These are phyloP conservation scores for Brassica carinata DNA, from an alignment of 345 rosid species.

Conservation along the genomic window DNA sequence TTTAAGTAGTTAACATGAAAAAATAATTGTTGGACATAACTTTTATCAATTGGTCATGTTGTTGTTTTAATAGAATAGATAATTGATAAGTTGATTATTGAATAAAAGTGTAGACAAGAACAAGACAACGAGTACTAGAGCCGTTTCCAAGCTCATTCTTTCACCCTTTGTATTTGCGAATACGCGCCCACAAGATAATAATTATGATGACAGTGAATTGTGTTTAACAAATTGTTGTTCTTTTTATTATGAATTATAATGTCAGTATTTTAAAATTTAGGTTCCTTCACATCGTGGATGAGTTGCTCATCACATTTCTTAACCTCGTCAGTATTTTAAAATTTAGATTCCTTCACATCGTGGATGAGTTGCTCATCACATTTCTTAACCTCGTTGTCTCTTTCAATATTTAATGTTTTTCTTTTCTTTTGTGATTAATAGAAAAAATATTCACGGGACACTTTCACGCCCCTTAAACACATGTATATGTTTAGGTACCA, in stretches of 20 bases:
- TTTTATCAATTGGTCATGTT: too few relatives aligned
- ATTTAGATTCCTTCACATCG: too few relatives aligned
- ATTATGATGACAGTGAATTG: not conserved
- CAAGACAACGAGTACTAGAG: conserved; percentile 36
- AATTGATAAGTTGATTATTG: conserved; percentile 20
- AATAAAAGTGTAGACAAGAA: conserved; percentile 32
- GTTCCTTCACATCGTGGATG: too few relatives aligned
- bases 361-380: too few relatives aligned
- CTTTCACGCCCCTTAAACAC: conserved; percentile 16
- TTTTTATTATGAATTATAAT: not conserved
- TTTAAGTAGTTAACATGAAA: too few relatives aligned
- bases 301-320: too few relatives aligned
- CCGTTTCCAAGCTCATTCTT: conserved; percentile 27
- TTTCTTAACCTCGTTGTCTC: conserved; percentile 1
- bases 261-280: not conserved
- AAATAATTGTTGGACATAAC: too few relatives aligned
- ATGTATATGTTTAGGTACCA: conserved; percentile 26
- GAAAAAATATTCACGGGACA: conserved; percentile 24
- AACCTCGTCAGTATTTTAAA: not conserved
- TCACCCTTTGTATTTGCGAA: conserved; percentile 28
- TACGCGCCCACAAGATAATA: conserved; percentile 37
- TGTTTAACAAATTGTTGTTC: not conserved
- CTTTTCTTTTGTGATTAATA: not conserved
- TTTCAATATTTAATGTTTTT: conserved; percentile 21
- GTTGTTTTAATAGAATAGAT: not conserved